phyloP scores from a whole-genome alignment of 1,284 basidiomycete species.

The Moniliella sp. region DNA sequence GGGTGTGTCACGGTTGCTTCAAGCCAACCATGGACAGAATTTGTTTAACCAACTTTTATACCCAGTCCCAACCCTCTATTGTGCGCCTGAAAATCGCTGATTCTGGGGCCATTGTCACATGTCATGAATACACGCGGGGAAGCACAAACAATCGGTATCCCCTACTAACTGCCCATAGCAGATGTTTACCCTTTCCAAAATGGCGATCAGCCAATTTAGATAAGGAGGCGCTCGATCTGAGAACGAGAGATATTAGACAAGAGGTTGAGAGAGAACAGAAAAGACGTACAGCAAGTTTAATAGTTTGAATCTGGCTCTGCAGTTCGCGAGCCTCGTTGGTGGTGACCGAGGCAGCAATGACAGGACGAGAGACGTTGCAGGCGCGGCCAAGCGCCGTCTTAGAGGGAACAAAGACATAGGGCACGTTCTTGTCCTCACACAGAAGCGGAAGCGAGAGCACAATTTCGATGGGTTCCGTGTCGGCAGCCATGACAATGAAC shows the following conservation, averaged over 20 bases:
- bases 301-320: constrained; percentile 63
- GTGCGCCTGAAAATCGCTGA: not conserved
- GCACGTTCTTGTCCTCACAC: constrained; percentile 99
- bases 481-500: constrained; percentile 86
- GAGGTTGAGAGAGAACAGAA: not conserved
- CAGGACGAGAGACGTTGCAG: constrained; percentile 81
- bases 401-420: constrained; percentile 79
- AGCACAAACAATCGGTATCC: no score
- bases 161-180: no score
- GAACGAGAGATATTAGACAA: not conserved
- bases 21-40: not conserved
- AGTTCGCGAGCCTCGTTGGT: constrained; percentile 87
- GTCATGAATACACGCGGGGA: not conserved
- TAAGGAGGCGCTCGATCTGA: constrained; percentile 27
- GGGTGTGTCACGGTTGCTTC: not conserved
- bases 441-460: constrained; percentile 84
- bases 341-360: constrained; percentile 82
- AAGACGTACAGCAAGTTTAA: constrained; percentile 43
- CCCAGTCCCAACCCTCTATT: not conserved
- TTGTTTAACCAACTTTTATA: not conserved
- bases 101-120: not conserved
- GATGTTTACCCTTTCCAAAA: not conserved
- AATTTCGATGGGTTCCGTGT: constrained; percentile 82
- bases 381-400: constrained; percentile 87
- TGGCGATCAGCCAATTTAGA: constrained; percentile 6